Evolutionary conservation across 2,329 filamentous ascomycete genomes (phyloP), one percentile per base, ranked within the genome.

Genomic region (Diaporthe citri): DNA sequence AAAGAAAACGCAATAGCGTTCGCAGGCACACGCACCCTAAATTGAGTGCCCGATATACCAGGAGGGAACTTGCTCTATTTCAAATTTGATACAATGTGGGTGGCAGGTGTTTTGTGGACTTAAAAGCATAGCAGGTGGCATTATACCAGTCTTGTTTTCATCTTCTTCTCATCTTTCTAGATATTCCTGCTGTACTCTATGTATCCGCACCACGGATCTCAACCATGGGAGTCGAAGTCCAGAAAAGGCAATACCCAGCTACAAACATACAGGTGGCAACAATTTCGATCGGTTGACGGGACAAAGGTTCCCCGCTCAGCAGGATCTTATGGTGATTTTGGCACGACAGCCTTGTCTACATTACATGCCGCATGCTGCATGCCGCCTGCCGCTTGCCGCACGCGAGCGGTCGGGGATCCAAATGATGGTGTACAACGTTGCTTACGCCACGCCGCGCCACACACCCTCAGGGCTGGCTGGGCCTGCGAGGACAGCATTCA

Each of bases 1-100:
- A 48, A 78, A 77, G 69, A 78, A 88, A 75, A 82, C 80, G 71
- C 87, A 88, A 77, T 84, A 81, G 74, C 20, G 46, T 46, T 48
- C 10, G 36, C 25, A 25, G 31, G 36, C 13, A 41, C 31, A 28
- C 15, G 48, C 43, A 62, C 15, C 34, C 25, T 36, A 22, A n/a
- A 28, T 22, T 10, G 51, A 41, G 25, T 36, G 4, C 36, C 34
- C 9, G n/a, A 41, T 25, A 62, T 48, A 56, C 7, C 41, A 20
- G 57, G 36, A 31, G 22, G 34, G 20, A 41, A 56, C 55, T 36
- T 6, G 17, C 41, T 46, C 34, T 17, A 39, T 28, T 55, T n/a
- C 64, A 55, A 8, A 34, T 57, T 57, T 74, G 31, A 43, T 36
- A 71, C 20, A 72, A 39, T 31, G 31, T 55, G 71, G 34, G 48